These are phyloP conservation scores for Venturia nashicola DNA, from an alignment of 2,329 filamentous ascomycete species.

Conservation along the genomic window DNA sequence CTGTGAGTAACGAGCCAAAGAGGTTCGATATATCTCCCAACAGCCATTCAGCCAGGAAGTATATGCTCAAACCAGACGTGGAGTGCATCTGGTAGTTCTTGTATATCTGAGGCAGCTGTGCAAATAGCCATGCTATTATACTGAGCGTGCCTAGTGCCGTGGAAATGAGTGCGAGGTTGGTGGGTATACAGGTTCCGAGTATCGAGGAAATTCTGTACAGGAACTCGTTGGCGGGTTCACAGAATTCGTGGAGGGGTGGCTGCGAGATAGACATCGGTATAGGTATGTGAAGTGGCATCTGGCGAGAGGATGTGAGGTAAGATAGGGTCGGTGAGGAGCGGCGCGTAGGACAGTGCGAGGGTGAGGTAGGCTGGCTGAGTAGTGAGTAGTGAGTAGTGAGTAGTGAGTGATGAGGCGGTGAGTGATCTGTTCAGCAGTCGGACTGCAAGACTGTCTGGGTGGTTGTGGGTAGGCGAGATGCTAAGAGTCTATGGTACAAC, in stretches of 20 bases:
- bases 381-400: neutral
- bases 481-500: neutral
- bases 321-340: neutral
- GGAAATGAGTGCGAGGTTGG: slow-evolving; percentile 49
- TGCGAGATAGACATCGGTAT: neutral
- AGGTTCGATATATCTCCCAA: slow-evolving; percentile 52
- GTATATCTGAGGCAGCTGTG: slow-evolving; percentile 56
- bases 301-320: neutral
- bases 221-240: slow-evolving; percentile 46
- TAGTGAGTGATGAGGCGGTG: neutral
- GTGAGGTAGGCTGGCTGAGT: neutral
- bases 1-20: slow-evolving; percentile 48
- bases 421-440: neutral
- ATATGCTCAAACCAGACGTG: slow-evolving; percentile 51
- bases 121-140: slow-evolving; percentile 57
- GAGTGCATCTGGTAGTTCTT: slow-evolving; percentile 54
- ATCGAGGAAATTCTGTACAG: slow-evolving; percentile 44
- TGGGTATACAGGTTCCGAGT: slow-evolving; percentile 52
- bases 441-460: neutral
- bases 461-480: neutral
- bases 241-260: slow-evolving; percentile 38
- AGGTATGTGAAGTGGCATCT: neutral
- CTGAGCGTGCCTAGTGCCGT: slow-evolving; percentile 48
- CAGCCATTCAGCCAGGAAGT: slow-evolving; percentile 55
- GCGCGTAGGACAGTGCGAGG: neutral